phyloP scores from a whole-genome alignment of 768 basidiomycete species.

The Glaciozyma martinii region DNA sequence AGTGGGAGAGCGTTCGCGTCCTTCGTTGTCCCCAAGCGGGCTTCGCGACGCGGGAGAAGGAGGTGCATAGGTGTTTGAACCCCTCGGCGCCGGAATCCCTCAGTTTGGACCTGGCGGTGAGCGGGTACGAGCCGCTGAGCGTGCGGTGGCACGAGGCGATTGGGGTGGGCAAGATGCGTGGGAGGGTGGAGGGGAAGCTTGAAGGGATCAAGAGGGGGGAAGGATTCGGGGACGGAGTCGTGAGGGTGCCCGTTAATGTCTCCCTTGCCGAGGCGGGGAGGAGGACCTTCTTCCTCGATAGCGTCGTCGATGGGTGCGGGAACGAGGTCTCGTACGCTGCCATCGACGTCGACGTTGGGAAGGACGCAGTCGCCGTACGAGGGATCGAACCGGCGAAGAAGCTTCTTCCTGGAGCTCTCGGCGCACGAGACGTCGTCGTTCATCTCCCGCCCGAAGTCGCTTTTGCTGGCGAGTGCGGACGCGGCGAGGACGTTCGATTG shows the following conservation, averaged over 20 bases:
- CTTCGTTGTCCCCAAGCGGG: conserved; percentile 21
- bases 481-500: conserved; percentile 16
- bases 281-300: conserved; percentile 22
- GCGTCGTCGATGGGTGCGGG: conserved; percentile 18
- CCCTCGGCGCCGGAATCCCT: background rate
- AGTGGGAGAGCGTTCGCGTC: conserved; percentile 10
- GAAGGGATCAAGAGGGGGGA: conserved; percentile 13
- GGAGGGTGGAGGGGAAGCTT: conserved; percentile 6
- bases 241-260: conserved; percentile 20
- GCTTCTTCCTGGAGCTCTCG: conserved; percentile 5
- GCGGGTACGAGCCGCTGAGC: conserved; percentile 18
- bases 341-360: background rate
- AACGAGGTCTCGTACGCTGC: conserved; percentile 21
- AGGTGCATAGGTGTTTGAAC: conserved; percentile 20
- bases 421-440: conserved; percentile 14
- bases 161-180: conserved; percentile 4
- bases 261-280: conserved; percentile 4
- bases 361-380: background rate
- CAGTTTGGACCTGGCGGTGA: conserved; percentile 14
- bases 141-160: conserved; percentile 10
- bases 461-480: conserved; percentile 20
- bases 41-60: background rate
- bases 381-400: background rate
- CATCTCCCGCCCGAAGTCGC: conserved; percentile 16
- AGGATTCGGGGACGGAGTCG: background rate